Evolutionary conservation across 2,329 filamentous ascomycete genomes (phyloP), one percentile per base, ranked within the genome.

Genomic region (Cercospora nicotianae): DNA sequence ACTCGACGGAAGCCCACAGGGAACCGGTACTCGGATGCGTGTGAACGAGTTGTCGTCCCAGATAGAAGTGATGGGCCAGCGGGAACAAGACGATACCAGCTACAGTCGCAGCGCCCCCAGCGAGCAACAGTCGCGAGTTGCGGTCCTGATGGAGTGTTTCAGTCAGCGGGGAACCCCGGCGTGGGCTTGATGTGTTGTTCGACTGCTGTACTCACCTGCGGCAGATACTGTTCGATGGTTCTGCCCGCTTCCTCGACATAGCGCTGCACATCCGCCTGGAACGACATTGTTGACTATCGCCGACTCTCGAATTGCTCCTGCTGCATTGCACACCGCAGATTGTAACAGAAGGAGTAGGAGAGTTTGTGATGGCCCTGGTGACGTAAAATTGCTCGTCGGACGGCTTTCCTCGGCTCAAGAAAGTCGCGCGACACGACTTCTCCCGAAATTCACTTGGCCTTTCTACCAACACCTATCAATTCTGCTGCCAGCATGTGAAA

Each of bases 21-120:
- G 70, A 64, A 1, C 66, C 68, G 9, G 65, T 51, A 16, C 67
- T 70, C 3, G 70, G 71, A 26, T 69, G 60, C 9, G 70, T 73
- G 55, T 70, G 70, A 7, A 42, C 53, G 48, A 73, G 36, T 58
- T 72, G 68, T 30, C 71, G 68, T 42, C 71, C 71, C 23, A 72
- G 71, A 23, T 66, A 58, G 45, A 64, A 66, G 62, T 73, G 66
- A 31, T 69, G 66, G 12, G 65, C 42, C 30, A 71, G 69, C 30
- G 69, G 69, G 53, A 67, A 68, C 26, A 71, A 63, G 20, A 71
- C 71, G 13, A 66, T 58, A 6, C 67, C 65, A 63, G 71, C 68
- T 53, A 73, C 67, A 16, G 66, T 66, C 20, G 66, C 60, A 26
- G 66, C 33, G 16, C 67, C 66, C n/a, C 64, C 70, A n/a, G 67